Evolutionary conservation across 208 protist species (phyloP), one percentile per base, ranked within the genome.

Genomic region (Trypanosoma congolense): DNA sequence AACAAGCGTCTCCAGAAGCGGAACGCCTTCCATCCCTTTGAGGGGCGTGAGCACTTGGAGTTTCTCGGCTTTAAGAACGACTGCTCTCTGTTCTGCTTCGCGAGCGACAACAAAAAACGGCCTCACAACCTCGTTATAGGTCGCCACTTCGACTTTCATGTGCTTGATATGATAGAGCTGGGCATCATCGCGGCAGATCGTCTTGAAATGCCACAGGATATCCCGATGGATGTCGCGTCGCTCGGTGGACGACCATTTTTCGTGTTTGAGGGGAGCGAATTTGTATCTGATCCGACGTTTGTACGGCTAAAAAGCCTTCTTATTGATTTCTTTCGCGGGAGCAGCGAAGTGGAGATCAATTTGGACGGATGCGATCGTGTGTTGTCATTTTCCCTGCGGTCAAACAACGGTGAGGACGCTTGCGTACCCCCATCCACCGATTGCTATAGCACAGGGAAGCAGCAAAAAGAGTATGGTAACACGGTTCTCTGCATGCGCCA

Each of bases 51-150:
- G 70, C 80, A 93, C 44, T 46, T 96, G 4, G 83, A 96, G 70
- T 93, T 93, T 55, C 67, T 93, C 31, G 80, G 85, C 26, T 93
- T 92, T 65, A 96, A 96, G 60, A 96, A 96, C 58, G 89, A 96
- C 71, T 93, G 81, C 75, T 92, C 83, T 0, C 71, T 96, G 19
- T 93, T 96, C 51, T 87, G 77, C 62, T 93, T 96, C 52, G 77
- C 79, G 0, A 80, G 70, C 3, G 72, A 90, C 70, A 90, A 70
- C 68, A 93, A 96, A 64, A 96, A 96, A 67, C 74, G 89, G 3
- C 89, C 89, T 18, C 78, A 96, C 65, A 93, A 93, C 65, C 33
- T 96, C 26, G 90, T 81, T 2, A 25, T 96, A 10, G 89, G 89
- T 2, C 63, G 89, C 0, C 81, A 87, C 49, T 96, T 96, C 47